phyloP scores from a whole-genome alignment of 805 yeast species.

The Priceomyces haplophilus region DNA sequence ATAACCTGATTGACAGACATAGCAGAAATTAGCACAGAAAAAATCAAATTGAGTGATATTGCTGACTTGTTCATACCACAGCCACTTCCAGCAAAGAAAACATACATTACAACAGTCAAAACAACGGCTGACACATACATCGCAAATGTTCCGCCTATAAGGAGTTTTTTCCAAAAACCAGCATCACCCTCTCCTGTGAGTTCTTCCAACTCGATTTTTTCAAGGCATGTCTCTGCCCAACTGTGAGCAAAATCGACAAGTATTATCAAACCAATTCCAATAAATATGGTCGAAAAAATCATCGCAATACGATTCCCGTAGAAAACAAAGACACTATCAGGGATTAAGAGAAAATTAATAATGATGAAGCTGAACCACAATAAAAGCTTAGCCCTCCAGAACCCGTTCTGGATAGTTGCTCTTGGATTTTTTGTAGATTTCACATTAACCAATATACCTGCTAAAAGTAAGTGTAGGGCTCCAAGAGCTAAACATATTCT shows the following conservation, averaged over 20 bases:
- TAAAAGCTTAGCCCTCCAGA: conserved; percentile 77
- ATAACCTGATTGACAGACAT: conserved; percentile 77
- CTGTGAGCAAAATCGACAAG: conserved; percentile 97
- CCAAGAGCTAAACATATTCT: conserved; percentile 88
- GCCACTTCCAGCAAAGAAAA: conserved; percentile 74
- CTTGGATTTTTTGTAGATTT: conserved; percentile 75
- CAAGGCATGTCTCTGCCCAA: conserved; percentile 96
- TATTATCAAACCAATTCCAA: conserved; percentile 84
- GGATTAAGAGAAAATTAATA: conserved; percentile 66
- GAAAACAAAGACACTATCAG: conserved; percentile 79
- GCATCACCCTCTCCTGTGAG: conserved; percentile 48
- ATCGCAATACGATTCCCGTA: conserved; percentile 93
- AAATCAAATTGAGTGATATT: conserved; percentile 68
- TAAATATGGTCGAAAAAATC: conserved; percentile 76
- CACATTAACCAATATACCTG: conserved; percentile 66
- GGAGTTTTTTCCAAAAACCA: conserved; percentile 71
- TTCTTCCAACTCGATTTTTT: conserved; percentile 79
- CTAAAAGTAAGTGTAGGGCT: conserved; percentile 67
- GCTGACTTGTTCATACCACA: conserved; percentile 91
- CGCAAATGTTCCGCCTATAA: conserved; percentile 80
- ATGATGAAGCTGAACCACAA: conserved; percentile 56
- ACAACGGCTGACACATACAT: conserved; percentile 77
- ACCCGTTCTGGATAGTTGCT: conserved; percentile 83
- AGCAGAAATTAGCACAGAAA: conserved; percentile 61
- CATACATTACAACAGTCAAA: conserved; percentile 76